Conservation (phyloP, 345 rosid species). For the Acer saccharum region DNA sequence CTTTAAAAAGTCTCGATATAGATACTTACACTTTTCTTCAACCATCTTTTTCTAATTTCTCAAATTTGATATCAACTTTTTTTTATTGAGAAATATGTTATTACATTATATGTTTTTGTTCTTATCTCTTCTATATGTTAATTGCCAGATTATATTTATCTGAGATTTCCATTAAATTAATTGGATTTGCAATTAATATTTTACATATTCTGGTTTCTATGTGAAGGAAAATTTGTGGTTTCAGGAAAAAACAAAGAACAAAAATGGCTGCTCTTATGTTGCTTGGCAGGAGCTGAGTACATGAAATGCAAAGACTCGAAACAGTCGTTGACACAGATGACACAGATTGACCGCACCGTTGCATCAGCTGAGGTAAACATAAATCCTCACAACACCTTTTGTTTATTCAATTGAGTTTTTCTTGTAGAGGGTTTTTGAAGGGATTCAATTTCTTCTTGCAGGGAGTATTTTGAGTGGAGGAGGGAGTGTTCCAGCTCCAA, state of each 20-base stretch:
- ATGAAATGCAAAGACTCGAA: slow-evolving; percentile 47
- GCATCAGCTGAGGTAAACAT: slow-evolving; percentile 39
- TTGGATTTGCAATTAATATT: too few species aligned
- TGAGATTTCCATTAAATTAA: too few species aligned
- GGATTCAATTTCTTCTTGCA: slow-evolving; percentile 1
- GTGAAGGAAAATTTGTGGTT: neutral
- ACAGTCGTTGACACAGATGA: slow-evolving; percentile 63
- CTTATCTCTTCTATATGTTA: neutral
- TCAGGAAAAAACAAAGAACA: neutral
- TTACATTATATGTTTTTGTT: neutral
- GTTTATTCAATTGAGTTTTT: neutral
- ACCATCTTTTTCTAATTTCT: neutral
- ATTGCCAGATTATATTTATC: too few species aligned
- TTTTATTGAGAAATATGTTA: too few species aligned
- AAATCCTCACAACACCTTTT: neutral
- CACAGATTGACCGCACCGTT: slow-evolving; percentile 50
- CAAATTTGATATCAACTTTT: too few species aligned
- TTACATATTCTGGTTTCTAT: too few species aligned
- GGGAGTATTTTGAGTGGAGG: slow-evolving; percentile 79
- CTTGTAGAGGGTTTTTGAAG: neutral
- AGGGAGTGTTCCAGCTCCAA: slow-evolving; percentile 52
- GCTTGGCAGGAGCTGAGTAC: slow-evolving; percentile 35
- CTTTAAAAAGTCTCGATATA: too few species aligned
- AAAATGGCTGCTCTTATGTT: slow-evolving; percentile 38
- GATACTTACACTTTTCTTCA: neutral